A percentile compares a stretch with the other conserved stretches of the same genome.
These are phyloP conservation scores for Boletus holoroseus DNA, from an alignment of 1,284 basidiomycete species.

Conservation along the genomic window DNA sequence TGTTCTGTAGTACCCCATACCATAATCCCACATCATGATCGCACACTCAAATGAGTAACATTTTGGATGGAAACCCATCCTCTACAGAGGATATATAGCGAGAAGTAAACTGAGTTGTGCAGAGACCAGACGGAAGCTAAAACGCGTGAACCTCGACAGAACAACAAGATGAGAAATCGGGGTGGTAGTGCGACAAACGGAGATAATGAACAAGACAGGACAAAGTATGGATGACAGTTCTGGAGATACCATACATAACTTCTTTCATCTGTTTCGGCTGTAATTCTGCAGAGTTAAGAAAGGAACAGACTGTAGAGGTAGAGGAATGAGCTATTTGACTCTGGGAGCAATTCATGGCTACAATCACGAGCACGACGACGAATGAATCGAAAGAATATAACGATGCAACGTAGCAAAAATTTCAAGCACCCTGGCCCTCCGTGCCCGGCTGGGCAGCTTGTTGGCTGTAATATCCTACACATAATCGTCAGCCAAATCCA, in stretches of 20 bases:
- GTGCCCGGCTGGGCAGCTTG: conserved; percentile 57
- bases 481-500: conserved; percentile 16
- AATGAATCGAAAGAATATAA: conserved; percentile 27
- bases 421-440: conserved; percentile 59
- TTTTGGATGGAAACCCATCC: conserved; percentile 30
- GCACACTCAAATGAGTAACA: conserved; percentile 20
- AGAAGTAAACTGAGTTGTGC: conserved; percentile 20
- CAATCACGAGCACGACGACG: conserved; percentile 30
- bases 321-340: conserved; percentile 21
- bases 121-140: conserved; percentile 22
- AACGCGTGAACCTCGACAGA: conserved; percentile 22
- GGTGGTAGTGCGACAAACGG: conserved; percentile 22
- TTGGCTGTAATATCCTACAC: conserved; percentile 71
- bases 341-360: conserved; percentile 30
- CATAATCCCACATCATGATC: conserved; percentile 21
- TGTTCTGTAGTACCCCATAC: conserved; percentile 15
- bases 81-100: conserved; percentile 31
- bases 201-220: conserved; percentile 21
- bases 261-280: conserved; percentile 28
- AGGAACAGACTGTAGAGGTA: conserved; percentile 15
- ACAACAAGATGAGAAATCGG: conserved; percentile 17
- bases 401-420: conserved; percentile 28
- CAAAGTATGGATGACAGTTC: conserved; percentile 30
- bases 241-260: conserved; percentile 34
- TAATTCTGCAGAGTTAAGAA: conserved; percentile 25